Conservation (phyloP, 1,284 basidiomycete genomes). For the Ustilago tritici region DNA sequence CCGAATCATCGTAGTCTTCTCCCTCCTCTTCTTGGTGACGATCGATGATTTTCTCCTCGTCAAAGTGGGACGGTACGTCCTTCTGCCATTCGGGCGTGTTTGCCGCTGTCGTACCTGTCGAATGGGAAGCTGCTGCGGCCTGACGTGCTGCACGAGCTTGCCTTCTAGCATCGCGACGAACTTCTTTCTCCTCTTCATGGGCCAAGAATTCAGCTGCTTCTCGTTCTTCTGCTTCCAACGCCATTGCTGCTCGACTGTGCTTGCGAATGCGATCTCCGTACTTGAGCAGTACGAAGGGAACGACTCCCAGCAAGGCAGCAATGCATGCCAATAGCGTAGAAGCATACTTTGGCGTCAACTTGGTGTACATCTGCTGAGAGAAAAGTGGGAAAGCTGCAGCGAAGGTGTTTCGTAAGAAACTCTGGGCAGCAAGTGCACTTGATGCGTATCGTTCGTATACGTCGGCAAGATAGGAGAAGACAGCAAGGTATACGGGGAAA, state of each 20-base stretch:
- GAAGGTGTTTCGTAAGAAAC: constrained; percentile 56
- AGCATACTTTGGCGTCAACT: constrained; percentile 59
- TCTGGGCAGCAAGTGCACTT: constrained; percentile 57
- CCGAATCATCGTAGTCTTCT: constrained; percentile 4
- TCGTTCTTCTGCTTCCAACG: constrained; percentile 49
- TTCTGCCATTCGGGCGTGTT: constrained; percentile 2
- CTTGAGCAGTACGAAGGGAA: constrained; percentile 62
- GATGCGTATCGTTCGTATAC: constrained; percentile 68
- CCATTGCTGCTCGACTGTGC: constrained; percentile 47
- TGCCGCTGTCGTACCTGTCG: not conserved
- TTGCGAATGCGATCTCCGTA: constrained; percentile 61
- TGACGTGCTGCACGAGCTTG: constrained; percentile 17
- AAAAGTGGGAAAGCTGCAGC: constrained; percentile 53
- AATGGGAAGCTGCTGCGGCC: constrained; percentile 1
- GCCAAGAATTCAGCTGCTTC: constrained; percentile 30
- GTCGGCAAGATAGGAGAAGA: constrained; percentile 54
- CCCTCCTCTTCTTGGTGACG: constrained; percentile 1
- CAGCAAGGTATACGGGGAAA: constrained; percentile 49
- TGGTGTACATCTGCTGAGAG: constrained; percentile 53
- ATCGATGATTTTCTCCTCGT: constrained; percentile 32
- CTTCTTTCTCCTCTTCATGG: constrained; percentile 27
- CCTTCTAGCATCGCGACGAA: constrained; percentile 29
- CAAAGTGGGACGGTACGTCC: constrained; percentile 1
- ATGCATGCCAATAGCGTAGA: constrained; percentile 63
- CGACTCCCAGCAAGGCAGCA: constrained; percentile 52